Evolutionary conservation across 495 filamentous ascomycete genomes (phyloP).

Genomic region (Lophium mytilinum): DNA sequence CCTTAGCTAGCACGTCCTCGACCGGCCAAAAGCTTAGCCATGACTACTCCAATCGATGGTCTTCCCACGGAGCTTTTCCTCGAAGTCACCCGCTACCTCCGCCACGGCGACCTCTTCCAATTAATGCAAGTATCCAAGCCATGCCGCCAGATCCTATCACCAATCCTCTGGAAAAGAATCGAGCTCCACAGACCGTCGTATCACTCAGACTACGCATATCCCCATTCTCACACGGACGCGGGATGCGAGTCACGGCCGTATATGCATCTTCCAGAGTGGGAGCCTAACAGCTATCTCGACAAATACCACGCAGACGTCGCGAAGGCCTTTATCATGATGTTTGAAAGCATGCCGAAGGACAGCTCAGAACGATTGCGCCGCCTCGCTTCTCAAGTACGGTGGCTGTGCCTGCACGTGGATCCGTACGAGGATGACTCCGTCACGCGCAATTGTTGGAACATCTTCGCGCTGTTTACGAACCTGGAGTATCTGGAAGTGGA

Average conservation of each 20-base stretch:
- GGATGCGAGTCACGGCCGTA: background rate
- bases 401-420: background rate
- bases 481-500: constrained; percentile 5
- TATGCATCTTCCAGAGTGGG: background rate
- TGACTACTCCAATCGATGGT: background rate
- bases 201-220: background rate
- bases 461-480: background rate
- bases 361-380: background rate
- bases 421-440: background rate
- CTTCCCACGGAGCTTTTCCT: constrained; percentile 4
- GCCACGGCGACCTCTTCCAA: background rate
- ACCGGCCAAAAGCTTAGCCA: no score
- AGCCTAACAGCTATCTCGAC: background rate
- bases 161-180: constrained; percentile 1
- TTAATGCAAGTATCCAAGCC: background rate
- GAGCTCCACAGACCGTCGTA: constrained; percentile 2
- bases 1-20: no score
- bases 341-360: background rate
- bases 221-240: background rate
- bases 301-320: background rate
- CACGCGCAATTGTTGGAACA: background rate
- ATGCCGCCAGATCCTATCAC: background rate
- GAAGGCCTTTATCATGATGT: background rate
- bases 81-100: background rate
- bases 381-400: background rate